A percentile compares a stretch with the other conserved stretches of the same genome.
phyloP scores from a whole-genome alignment of 495 filamentous ascomycete genomes.

The Tuber indicum region DNA sequence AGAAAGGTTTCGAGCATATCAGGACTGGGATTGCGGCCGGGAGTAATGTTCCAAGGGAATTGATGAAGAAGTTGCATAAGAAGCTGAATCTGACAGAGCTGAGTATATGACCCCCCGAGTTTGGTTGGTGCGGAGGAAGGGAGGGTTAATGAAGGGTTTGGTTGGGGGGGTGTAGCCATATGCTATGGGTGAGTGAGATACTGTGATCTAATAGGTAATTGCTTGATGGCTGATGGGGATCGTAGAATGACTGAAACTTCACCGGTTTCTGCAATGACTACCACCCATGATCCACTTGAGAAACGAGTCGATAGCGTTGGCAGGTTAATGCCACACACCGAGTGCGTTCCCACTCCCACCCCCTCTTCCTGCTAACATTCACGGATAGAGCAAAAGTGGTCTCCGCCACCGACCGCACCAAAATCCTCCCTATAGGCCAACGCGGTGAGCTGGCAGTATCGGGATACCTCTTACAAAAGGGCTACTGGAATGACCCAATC shows the following conservation, averaged over 20 bases:
- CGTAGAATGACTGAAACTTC: constrained; percentile 83
- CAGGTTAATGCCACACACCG: constrained; percentile 68
- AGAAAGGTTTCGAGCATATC: constrained; percentile 60
- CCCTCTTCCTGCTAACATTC: neutral
- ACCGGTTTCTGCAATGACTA: constrained; percentile 76
- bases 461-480: constrained; percentile 85
- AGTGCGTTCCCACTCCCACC: constrained; percentile 29
- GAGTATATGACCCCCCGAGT: constrained; percentile 42
- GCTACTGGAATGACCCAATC: constrained; percentile 70
- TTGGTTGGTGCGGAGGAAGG: neutral
- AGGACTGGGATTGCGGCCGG: constrained; percentile 91
- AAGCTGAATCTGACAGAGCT: constrained; percentile 73
- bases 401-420: constrained; percentile 51
- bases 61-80: constrained; percentile 75
- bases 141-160: neutral
- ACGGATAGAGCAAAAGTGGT: constrained; percentile 67
- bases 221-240: neutral
- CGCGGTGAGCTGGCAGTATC: constrained; percentile 75
- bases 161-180: constrained; percentile 51
- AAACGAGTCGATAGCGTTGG: constrained; percentile 75
- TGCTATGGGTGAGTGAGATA: constrained; percentile 59
- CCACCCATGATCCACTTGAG: constrained; percentile 70
- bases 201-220: neutral
- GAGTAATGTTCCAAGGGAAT: constrained; percentile 67
- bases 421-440: constrained; percentile 57